Percentiles rank a stretch among this genome's conserved stretches.
These are phyloP conservation scores for Aspergillus fumigatiaffinis DNA, from an alignment of 2,329 filamentous ascomycete genomes.

Conservation along the genomic window DNA sequence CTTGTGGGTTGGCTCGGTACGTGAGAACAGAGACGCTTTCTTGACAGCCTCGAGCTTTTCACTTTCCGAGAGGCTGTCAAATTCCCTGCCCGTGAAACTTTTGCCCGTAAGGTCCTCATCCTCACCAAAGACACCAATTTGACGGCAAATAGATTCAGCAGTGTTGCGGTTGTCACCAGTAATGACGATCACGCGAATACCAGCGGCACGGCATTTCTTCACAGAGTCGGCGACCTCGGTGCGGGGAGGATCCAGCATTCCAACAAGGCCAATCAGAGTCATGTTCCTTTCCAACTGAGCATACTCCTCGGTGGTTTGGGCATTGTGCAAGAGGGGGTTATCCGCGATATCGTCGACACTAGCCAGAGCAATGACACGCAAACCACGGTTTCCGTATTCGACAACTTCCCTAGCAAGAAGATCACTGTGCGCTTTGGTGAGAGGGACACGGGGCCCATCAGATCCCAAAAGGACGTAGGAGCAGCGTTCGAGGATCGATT, in stretches of 20 bases:
- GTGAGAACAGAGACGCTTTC: constrained; percentile 86
- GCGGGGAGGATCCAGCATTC: constrained; percentile 94
- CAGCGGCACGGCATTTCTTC: constrained; percentile 81
- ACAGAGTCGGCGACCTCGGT: constrained; percentile 87
- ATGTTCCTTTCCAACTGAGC: constrained; percentile 84
- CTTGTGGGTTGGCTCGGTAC: constrained; percentile 94
- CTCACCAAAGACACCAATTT: constrained; percentile 87
- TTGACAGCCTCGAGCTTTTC: constrained; percentile 83
- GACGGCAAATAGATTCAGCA: constrained; percentile 93
- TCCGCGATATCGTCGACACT: constrained; percentile 71
- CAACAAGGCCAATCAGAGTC: constrained; percentile 88
- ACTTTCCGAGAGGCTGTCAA: constrained; percentile 73
- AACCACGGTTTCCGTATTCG: constrained; percentile 84
- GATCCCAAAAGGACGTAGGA: constrained; percentile 73
- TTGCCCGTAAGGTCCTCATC: constrained; percentile 83
- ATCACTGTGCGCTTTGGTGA: constrained; percentile 65
- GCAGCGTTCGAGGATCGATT: constrained; percentile 90
- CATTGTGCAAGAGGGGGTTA: constrained; percentile 66
- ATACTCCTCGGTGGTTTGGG: constrained; percentile 82
- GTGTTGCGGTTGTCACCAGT: constrained; percentile 98
- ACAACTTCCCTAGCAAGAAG: constrained; percentile 75
- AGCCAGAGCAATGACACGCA: constrained; percentile 92
- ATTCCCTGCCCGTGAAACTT: constrained; percentile 92
- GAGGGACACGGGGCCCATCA: constrained; percentile 69
- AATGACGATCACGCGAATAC: constrained; percentile 95